Evolutionary conservation across 2,329 filamentous ascomycete genomes (phyloP).

Genomic region (Sporothrix variecibatus): DNA sequence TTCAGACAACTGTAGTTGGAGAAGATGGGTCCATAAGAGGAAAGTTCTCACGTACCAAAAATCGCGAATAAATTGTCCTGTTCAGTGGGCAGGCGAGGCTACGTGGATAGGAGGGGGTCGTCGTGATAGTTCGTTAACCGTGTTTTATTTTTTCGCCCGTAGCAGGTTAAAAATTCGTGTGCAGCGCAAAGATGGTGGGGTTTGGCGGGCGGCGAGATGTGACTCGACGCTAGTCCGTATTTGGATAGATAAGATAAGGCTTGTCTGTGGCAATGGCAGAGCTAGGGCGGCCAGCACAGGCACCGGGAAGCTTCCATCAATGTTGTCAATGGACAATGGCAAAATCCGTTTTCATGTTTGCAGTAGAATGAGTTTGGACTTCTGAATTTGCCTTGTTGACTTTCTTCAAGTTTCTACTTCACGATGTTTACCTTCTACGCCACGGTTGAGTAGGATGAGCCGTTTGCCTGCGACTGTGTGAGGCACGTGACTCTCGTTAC

Average conservation of each 20-base stretch:
- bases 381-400: background rate
- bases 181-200: conserved; percentile 30
- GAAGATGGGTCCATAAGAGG: background rate
- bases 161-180: conserved; percentile 32
- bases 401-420: background rate
- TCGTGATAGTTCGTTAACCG: conserved; percentile 25
- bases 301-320: background rate
- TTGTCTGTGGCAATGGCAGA: background rate
- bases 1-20: background rate
- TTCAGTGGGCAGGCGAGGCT: conserved; percentile 24
- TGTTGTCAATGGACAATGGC: conserved; percentile 8
- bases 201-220: conserved; percentile 25
- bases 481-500: background rate
- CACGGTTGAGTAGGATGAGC: background rate
- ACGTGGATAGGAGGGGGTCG: conserved; percentile 18
- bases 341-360: background rate
- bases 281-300: background rate
- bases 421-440: background rate
- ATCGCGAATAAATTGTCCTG: conserved; percentile 1
- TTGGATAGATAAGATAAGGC: conserved; percentile 30
- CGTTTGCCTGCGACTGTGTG: background rate
- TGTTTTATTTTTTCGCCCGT: conserved; percentile 28
- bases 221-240: conserved; percentile 29
- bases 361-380: background rate
- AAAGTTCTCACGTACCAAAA: conserved; percentile 10